phyloP scores from a whole-genome alignment of 2,329 filamentous ascomycete genomes.

The Pseudogymnoascus pannorum region DNA sequence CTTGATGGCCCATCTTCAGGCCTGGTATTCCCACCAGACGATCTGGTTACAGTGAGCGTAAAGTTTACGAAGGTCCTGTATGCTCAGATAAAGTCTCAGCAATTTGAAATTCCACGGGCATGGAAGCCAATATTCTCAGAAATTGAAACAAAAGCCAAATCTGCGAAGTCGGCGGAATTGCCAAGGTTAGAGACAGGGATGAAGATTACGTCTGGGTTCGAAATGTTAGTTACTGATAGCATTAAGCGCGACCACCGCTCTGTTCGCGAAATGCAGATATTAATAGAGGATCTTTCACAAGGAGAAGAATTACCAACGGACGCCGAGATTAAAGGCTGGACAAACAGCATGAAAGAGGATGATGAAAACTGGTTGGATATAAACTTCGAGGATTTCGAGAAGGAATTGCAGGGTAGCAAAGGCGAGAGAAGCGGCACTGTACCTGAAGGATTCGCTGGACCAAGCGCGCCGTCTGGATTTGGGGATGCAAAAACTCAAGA shows the following conservation, averaged over 20 bases:
- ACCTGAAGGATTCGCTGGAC: constrained; percentile 22
- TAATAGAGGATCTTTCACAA: constrained; percentile 60
- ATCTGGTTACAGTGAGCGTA: constrained; percentile 72
- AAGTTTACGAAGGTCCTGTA: constrained; percentile 84
- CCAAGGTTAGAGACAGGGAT: constrained; percentile 60
- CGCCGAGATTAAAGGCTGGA: constrained; percentile 66
- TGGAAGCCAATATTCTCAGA: constrained; percentile 37
- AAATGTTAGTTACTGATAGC: constrained; percentile 69
- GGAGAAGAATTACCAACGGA: constrained; percentile 68
- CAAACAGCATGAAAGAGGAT: constrained; percentile 55
- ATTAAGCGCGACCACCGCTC: constrained; percentile 60
- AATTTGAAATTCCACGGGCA: constrained; percentile 58
- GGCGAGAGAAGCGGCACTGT: constrained; percentile 31
- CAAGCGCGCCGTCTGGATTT: constrained; percentile 38
- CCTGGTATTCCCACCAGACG: constrained; percentile 64
- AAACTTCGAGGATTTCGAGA: constrained; percentile 80
- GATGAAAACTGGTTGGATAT: constrained; percentile 91
- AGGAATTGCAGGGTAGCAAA: constrained; percentile 55
- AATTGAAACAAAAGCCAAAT: constrained; percentile 24
- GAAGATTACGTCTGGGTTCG: constrained; percentile 85
- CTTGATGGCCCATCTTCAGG: constrained; percentile 48
- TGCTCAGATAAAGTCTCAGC: constrained; percentile 82
- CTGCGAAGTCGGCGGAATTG: constrained; percentile 25
- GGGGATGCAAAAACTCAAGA: constrained; percentile 62
- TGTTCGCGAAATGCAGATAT: constrained; percentile 67